Evolutionary conservation across 306 rosid genomes (phyloP).

Genomic region (Acacia acuminata): DNA sequence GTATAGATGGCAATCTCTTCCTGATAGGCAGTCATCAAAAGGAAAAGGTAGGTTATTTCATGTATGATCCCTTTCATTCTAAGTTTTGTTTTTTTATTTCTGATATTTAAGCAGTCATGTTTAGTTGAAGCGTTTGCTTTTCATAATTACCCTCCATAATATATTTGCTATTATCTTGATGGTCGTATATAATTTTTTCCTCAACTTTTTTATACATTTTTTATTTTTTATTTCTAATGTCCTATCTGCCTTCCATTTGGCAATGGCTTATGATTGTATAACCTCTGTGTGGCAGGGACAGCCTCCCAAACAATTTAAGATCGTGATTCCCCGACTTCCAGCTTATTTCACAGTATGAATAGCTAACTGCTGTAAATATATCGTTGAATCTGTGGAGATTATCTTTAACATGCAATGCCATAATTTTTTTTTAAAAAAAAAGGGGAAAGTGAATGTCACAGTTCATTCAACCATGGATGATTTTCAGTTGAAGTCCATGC

Average conservation of each 20-base stretch:
- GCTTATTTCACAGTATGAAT: conserved; percentile 75
- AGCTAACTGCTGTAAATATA: neutral
- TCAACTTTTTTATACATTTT: neutral
- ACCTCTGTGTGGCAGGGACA: conserved; percentile 54
- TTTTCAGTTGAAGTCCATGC: neutral
- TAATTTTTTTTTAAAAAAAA: neutral
- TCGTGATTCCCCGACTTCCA: conserved; percentile 65
- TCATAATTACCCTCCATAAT: neutral
- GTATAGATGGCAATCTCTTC: conserved; percentile 44
- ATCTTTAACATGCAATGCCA: neutral
- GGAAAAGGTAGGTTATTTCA: conserved; percentile 38
- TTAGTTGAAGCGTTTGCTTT: neutral
- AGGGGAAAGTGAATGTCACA: neutral
- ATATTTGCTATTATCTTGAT: neutral
- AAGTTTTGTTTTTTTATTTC: conserved; percentile 8
- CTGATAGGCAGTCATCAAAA: conserved; percentile 37
- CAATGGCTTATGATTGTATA: neutral
- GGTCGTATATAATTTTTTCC: neutral
- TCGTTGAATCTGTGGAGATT: neutral
- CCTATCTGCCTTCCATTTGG: conserved; percentile 14
- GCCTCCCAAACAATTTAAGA: conserved; percentile 70
- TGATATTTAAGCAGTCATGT: neutral
- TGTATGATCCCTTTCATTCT: neutral
- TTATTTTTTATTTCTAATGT: neutral
- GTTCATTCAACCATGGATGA: conserved; percentile 3